These are phyloP conservation scores for Suillus lakei DNA, from an alignment of 768 basidiomycete genomes.

Conservation along the genomic window DNA sequence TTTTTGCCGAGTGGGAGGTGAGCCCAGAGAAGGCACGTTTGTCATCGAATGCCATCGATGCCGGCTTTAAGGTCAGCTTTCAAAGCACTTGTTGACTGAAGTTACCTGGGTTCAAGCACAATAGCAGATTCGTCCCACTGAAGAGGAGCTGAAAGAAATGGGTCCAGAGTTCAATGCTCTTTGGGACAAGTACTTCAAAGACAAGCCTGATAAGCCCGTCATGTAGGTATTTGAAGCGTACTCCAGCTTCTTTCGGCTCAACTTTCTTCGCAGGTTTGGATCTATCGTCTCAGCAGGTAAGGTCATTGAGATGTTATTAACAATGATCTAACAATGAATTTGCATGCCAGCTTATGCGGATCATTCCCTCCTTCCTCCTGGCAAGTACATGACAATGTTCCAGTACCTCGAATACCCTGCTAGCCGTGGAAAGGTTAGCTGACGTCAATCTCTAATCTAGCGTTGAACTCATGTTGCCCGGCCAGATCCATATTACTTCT, in stretches of 20 bases:
- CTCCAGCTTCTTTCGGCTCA: not conserved
- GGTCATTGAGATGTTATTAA: not conserved
- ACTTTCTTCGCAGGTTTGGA: slow-evolving; percentile 48
- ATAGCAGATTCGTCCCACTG: slow-evolving; percentile 65
- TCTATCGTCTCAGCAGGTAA: slow-evolving; percentile 66
- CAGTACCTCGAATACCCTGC: slow-evolving; percentile 79
- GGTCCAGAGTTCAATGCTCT: slow-evolving; percentile 76
- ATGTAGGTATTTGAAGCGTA: slow-evolving; percentile 46
- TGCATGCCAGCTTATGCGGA: slow-evolving; percentile 61
- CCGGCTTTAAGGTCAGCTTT: slow-evolving; percentile 64
- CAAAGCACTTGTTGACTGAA: not conserved
- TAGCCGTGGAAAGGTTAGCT: slow-evolving; percentile 64
- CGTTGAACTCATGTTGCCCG: not conserved
- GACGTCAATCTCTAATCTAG: not conserved
- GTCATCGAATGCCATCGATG: slow-evolving; percentile 74
- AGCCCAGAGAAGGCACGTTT: slow-evolving; percentile 71
- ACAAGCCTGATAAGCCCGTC: slow-evolving; percentile 80
- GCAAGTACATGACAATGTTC: slow-evolving; percentile 78
- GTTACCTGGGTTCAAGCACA: slow-evolving; percentile 3
- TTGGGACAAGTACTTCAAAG: slow-evolving; percentile 75
- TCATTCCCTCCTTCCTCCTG: slow-evolving; percentile 70
- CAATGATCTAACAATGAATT: not conserved
- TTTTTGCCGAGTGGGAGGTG: slow-evolving; percentile 67
- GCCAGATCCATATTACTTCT: slow-evolving; percentile 64
- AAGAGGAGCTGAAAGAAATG: slow-evolving; percentile 75